Conservation (phyloP, 106 monocot genomes). For the Allium fistulosum region DNA sequence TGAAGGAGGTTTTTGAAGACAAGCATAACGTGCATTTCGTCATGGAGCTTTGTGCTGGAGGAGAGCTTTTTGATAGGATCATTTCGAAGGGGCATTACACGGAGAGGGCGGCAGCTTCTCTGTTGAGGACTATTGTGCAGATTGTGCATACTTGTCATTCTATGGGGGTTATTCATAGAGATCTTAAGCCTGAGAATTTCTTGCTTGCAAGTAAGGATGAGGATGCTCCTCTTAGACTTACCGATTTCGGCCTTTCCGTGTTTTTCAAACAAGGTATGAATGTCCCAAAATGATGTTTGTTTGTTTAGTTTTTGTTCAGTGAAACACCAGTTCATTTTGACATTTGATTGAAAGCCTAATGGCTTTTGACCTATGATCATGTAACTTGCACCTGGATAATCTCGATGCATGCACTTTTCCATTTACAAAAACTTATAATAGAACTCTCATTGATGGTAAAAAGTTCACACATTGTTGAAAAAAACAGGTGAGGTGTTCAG, state of each 20-base stretch:
- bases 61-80: conserved; percentile 40
- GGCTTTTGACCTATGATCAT: too few relatives aligned
- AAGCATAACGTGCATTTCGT: conserved; percentile 45
- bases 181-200: conserved; percentile 67
- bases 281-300: too few relatives aligned
- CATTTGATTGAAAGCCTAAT: too few relatives aligned
- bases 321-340: too few relatives aligned
- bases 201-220: conserved; percentile 39
- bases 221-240: conserved; percentile 44
- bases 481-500: conserved; percentile 39
- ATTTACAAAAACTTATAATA: background rate
- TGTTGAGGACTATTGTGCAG: conserved; percentile 47
- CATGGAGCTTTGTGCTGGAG: conserved; percentile 45
- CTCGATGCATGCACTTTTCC: too few relatives aligned
- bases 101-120: conserved; percentile 32
- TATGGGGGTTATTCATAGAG: conserved; percentile 58
- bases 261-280: conserved; percentile 61
- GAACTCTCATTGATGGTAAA: background rate
- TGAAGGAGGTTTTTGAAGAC: conserved; percentile 47
- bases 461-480: background rate
- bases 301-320: too few relatives aligned
- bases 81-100: conserved; percentile 37
- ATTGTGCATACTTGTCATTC: conserved; percentile 51
- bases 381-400: too few relatives aligned
- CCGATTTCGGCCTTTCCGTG: conserved; percentile 62